Percentiles rank a stretch among this genome's conserved stretches.
phyloP scores from a whole-genome alignment of 2,329 filamentous ascomycete species.

The Tolypocladium cylindrosporum region DNA sequence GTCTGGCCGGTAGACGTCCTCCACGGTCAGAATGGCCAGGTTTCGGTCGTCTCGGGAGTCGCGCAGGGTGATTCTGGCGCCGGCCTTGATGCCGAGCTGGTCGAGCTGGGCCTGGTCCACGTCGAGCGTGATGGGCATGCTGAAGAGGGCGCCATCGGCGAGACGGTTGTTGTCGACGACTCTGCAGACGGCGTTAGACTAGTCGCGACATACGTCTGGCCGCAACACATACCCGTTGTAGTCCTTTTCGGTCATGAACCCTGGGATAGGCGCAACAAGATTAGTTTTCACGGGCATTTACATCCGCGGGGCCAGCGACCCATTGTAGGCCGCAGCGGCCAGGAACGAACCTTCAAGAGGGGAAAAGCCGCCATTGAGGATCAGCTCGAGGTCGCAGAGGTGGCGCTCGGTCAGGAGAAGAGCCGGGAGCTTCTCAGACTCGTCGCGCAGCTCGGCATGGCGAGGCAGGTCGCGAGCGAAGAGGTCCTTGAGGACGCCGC shows the following conservation, averaged over 20 bases:
- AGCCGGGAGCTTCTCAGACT: slow-evolving; percentile 80
- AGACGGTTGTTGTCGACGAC: slow-evolving; percentile 86
- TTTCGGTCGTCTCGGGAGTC: slow-evolving; percentile 96
- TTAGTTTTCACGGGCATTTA: not conserved
- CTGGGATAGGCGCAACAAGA: slow-evolving; percentile 31
- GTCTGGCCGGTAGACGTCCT: slow-evolving; percentile 91
- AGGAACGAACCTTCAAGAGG: slow-evolving; percentile 75
- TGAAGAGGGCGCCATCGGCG: slow-evolving; percentile 81
- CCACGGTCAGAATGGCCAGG: slow-evolving; percentile 88
- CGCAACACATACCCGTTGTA: slow-evolving; percentile 72
- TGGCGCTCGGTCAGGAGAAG: slow-evolving; percentile 85
- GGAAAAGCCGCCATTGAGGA: slow-evolving; percentile 96
- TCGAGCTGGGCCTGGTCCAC: slow-evolving; percentile 66
- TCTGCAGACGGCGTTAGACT: slow-evolving; percentile 30
- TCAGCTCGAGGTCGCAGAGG: slow-evolving; percentile 93
- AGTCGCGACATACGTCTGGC: not conserved
- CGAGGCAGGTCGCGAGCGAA: slow-evolving; percentile 83
- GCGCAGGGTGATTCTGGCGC: slow-evolving; percentile 75
- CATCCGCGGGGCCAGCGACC: not conserved
- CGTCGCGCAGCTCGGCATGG: slow-evolving; percentile 66
- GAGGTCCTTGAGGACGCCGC: slow-evolving; percentile 96
- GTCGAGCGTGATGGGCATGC: slow-evolving; percentile 94
- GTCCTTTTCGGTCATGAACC: slow-evolving; percentile 95
- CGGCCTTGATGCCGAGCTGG: slow-evolving; percentile 64
- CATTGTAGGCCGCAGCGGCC: not conserved